phyloP scores from a whole-genome alignment of 768 basidiomycete species.

The Atractiella rhizophila region DNA sequence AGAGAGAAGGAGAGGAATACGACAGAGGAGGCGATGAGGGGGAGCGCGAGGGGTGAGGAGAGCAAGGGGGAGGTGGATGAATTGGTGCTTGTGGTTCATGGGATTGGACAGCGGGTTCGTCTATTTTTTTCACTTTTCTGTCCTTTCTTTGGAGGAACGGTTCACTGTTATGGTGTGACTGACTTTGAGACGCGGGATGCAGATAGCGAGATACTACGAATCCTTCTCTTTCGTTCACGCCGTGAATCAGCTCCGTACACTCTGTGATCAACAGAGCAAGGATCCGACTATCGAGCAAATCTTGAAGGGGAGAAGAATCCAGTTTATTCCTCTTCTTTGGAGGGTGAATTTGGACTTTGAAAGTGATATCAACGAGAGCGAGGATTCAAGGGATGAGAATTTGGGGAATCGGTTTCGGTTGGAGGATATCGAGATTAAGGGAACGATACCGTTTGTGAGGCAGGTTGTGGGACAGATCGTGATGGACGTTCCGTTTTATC shows the following conservation, averaged over 20 bases:
- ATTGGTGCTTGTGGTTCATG: constrained; percentile 15
- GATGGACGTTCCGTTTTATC: constrained; percentile 14
- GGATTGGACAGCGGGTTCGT: constrained; percentile 14
- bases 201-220: constrained; percentile 11
- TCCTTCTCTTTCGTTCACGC: constrained; percentile 14
- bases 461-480: constrained; percentile 12
- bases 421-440: constrained; percentile 5
- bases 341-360: constrained; percentile 14
- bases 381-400: neutral
- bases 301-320: constrained; percentile 8
- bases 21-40: constrained; percentile 2
- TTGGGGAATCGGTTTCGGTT: neutral
- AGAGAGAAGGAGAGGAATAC: constrained; percentile 1
- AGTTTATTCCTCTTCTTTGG: constrained; percentile 17
- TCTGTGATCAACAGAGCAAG: constrained; percentile 5
- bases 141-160: too few species aligned
- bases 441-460: constrained; percentile 12
- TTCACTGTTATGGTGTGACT: too few species aligned
- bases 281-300: constrained; percentile 9
- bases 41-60: neutral
- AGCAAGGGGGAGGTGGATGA: constrained; percentile 13
- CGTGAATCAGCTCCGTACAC: constrained; percentile 12
- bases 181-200: neutral
- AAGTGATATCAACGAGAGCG: constrained; percentile 2
- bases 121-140: too few species aligned